Percentiles rank a stretch among this genome's conserved stretches.
phyloP scores from a whole-genome alignment of 1,139 yeast genomes.

The Kurtzmaniella quercitrusa region DNA sequence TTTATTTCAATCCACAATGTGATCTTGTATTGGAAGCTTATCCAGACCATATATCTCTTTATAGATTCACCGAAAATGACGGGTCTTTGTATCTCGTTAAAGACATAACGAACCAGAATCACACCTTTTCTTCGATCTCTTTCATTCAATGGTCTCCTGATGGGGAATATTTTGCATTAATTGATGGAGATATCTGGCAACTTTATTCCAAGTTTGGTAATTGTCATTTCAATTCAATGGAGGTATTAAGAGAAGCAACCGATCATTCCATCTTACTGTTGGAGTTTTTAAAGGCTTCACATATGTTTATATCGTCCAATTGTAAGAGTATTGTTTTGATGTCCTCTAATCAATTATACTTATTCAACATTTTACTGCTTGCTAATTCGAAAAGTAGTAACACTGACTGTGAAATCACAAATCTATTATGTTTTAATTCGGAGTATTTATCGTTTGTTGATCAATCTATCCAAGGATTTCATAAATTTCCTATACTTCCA shows the following conservation, averaged over 20 bases:
- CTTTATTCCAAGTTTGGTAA: constrained; percentile 35
- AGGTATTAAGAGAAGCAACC: constrained; percentile 18
- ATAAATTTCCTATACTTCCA: constrained; percentile 31
- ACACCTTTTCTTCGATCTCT: neutral
- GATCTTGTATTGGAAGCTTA: constrained; percentile 18
- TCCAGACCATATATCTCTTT: neutral
- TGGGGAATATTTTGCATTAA: constrained; percentile 29
- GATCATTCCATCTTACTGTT: constrained; percentile 9
- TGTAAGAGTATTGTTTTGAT: constrained; percentile 22
- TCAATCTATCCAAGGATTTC: constrained; percentile 6
- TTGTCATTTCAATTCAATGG: constrained; percentile 24
- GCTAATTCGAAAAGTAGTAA: constrained; percentile 1
- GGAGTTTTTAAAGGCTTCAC: constrained; percentile 21
- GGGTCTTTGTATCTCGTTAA: neutral
- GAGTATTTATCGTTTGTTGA: neutral
- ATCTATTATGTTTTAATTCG: neutral
- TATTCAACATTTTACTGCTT: constrained; percentile 15
- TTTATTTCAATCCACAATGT: constrained; percentile 24
- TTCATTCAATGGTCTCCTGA: constrained; percentile 31
- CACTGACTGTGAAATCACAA: neutral
- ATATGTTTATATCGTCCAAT: constrained; percentile 23
- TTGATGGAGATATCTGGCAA: constrained; percentile 26
- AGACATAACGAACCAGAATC: neutral
- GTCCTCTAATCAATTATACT: constrained; percentile 16
- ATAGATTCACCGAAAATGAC: neutral